Evolutionary conservation across 768 basidiomycete genomes (phyloP).

Genomic region (Holtermannia corniformis): DNA sequence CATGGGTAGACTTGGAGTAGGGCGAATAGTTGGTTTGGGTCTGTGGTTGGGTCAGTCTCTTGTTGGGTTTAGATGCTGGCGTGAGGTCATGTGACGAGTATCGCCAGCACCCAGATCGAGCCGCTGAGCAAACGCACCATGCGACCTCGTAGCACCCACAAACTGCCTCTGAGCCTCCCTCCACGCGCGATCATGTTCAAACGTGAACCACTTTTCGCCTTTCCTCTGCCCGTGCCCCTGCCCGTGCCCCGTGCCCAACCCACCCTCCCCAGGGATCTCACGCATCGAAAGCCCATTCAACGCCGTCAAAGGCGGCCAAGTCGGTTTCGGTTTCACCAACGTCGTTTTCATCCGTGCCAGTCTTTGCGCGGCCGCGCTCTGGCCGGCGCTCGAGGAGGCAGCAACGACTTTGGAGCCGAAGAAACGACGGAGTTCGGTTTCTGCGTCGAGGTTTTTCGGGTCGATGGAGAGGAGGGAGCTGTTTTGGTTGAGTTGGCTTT

Average conservation of each 20-base stretch:
- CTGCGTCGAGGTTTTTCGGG: conserved; percentile 67
- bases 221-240: conserved; percentile 35
- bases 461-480: conserved; percentile 64
- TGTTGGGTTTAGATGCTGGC: neutral
- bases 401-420: conserved; percentile 80
- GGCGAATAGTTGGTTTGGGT: conserved; percentile 52
- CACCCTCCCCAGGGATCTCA: conserved; percentile 51
- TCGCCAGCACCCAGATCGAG: neutral
- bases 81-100: no score
- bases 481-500: neutral
- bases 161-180: conserved; percentile 71
- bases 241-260: conserved; percentile 43
- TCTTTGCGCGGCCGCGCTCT: conserved; percentile 43
- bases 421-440: conserved; percentile 84
- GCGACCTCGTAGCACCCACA: conserved; percentile 67
- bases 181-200: conserved; percentile 76
- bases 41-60: conserved; percentile 13
- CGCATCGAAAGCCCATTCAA: conserved; percentile 59
- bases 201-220: conserved; percentile 79
- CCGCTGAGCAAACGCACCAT: conserved; percentile 50
- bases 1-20: conserved; percentile 71
- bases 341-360: conserved; percentile 54
- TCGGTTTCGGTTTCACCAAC: conserved; percentile 63
- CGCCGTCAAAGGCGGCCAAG: conserved; percentile 56
- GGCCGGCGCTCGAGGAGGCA: conserved; percentile 21